Evolutionary conservation across 148 eudicot species (phyloP).

Genomic region (Amaranthus palmeri): DNA sequence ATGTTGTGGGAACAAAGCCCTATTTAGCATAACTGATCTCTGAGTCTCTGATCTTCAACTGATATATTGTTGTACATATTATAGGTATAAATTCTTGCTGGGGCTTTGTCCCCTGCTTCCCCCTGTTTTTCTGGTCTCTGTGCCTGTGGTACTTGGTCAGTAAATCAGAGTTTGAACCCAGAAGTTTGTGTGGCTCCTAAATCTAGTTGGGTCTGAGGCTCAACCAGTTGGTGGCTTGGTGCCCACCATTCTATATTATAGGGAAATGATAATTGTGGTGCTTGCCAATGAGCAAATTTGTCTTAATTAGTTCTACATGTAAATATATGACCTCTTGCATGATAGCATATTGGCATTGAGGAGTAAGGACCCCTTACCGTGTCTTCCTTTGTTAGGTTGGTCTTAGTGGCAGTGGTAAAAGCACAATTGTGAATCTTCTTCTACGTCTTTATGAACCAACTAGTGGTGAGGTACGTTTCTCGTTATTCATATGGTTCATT

Average conservation of each 20-base stretch:
- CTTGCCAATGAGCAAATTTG: not conserved
- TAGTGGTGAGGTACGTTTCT: slow-evolving; percentile 66
- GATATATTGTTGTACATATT: not conserved
- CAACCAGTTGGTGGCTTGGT: not conserved
- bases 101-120: not conserved
- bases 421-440: slow-evolving; percentile 90
- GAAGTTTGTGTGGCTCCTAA: not conserved
- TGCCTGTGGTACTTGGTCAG: not conserved
- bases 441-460: slow-evolving; percentile 94
- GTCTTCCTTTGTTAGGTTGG: slow-evolving; percentile 62
- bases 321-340: slow-evolving; percentile 11
- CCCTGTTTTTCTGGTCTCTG: not conserved
- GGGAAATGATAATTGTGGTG: not conserved
- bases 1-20: not conserved
- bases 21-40: not conserved
- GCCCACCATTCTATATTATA: not conserved
- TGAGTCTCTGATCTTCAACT: not conserved
- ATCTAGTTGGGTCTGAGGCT: not conserved
- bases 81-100: not conserved
- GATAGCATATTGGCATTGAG: not conserved
- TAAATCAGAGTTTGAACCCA: not conserved
- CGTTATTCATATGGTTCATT: slow-evolving; percentile 1
- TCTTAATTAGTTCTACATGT: not conserved
- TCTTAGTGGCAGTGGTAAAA: slow-evolving; percentile 97
- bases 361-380: not conserved